These are phyloP conservation scores for Blepharisma undulans DNA, from an alignment of 169 alveolate species.

Conservation along the genomic window DNA sequence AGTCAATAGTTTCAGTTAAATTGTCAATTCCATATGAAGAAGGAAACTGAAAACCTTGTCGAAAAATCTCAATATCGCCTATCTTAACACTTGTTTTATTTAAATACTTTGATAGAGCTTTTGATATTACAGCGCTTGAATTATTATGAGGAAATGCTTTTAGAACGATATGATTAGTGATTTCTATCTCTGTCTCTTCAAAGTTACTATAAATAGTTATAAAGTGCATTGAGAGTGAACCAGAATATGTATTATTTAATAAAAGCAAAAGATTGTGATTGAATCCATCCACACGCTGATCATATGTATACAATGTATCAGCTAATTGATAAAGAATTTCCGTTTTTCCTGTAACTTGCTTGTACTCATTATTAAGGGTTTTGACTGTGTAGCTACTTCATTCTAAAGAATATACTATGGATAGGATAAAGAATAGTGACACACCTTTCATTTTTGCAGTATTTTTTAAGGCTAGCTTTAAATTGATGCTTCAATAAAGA, in stretches of 20 bases:
- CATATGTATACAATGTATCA: not conserved
- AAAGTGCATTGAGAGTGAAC: not conserved
- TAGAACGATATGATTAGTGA: not conserved
- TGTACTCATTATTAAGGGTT: not conserved
- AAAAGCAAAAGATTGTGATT: not conserved
- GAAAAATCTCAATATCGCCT: not conserved
- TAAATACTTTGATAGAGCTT: not conserved
- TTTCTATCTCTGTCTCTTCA: not conserved
- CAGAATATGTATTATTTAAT: not conserved
- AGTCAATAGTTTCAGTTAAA: not conserved
- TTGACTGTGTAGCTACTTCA: not conserved
- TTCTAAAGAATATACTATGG: not conserved
- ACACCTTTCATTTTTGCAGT: not conserved
- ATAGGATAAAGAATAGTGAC: not conserved
- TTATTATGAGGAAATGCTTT: not conserved
- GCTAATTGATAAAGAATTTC: not conserved
- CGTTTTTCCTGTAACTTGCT: not conserved
- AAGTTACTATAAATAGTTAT: not conserved
- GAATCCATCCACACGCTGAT: not conserved
- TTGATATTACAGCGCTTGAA: not conserved
- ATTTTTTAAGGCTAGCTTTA: not conserved
- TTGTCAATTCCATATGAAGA: not conserved
- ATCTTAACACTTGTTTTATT: not conserved
- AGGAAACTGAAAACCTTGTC: not conserved
- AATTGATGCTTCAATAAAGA: too few relatives aligned